Base-by-base conservation (phyloP, 495 filamentous ascomycete genomes). In the Stereocaulon alpinum region DNA sequence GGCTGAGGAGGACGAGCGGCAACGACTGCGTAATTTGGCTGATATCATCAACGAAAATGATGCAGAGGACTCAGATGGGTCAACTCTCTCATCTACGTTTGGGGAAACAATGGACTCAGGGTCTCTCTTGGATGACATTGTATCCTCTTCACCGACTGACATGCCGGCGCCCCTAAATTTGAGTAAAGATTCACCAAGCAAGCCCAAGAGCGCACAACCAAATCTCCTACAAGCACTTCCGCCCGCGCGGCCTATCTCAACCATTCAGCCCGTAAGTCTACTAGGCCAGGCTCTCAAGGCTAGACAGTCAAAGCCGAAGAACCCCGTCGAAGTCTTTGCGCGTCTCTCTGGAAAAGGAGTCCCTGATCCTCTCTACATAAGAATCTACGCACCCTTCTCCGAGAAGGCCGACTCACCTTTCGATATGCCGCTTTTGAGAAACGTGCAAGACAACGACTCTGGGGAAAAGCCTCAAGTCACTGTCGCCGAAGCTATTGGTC, bases 161-260 rank as follows among this genome's bases (percentile, higher is more conserved):
- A 59, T 58, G 42, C 66, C 64, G 9, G 42, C 68, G 45, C 24
- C 63, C 65, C 17, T 64, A 58, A 52, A 69, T 64, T 17, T 71
- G 63, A 69, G 72, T 40, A 67, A 73, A 30, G 65, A 73, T 15
- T 82, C 85, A 30, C 79, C 83, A 4, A 84, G 77, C 59, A 86
- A 85, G 64, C 63, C 69, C n/a, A 82, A 77, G 56, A 74, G 76
- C 2, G 61, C 73, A n/a, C 76, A 82, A 10, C 77, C 85, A 3
- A 79, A 84, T 5, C 72, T 80, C 61, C 69, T 87, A 67, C 74
- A 88, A 70, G 88, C 86, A n/a, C 78, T 97, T 17, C 93, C 93
- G 24, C 89, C 93, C 1, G 86, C 91, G n/a, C 80, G 91, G 17
- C 94, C 94, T 9, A 83, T 97, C 61, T 95, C 90, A 69, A 85